These are phyloP conservation scores for Penicillium brasilianum DNA, from an alignment of 2,329 filamentous ascomycete genomes.

Conservation along the genomic window DNA sequence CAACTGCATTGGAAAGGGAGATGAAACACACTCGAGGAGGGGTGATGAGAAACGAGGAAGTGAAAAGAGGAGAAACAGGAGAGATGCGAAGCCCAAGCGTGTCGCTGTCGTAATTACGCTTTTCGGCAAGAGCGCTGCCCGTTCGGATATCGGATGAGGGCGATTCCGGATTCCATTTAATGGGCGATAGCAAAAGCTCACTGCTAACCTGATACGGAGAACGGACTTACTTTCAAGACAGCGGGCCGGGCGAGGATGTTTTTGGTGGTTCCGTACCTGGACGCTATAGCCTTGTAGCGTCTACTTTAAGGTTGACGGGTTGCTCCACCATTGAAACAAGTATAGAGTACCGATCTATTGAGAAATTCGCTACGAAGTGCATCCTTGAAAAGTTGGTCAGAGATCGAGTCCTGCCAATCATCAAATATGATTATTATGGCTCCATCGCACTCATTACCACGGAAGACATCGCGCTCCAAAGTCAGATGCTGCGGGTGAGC, in stretches of 20 bases:
- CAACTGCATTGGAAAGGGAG: conserved; percentile 8
- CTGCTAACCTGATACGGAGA: background rate
- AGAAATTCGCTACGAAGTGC: background rate
- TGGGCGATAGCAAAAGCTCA: background rate
- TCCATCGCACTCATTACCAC: background rate
- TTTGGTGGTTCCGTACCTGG: background rate
- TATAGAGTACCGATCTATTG: background rate
- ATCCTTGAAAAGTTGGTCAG: background rate
- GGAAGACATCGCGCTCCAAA: background rate
- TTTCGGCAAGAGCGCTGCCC: background rate
- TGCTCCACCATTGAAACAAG: background rate
- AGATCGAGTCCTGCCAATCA: background rate
- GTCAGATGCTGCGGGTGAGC: background rate
- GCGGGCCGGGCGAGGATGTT: too few species aligned
- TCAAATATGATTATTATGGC: background rate
- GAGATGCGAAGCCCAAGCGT: background rate
- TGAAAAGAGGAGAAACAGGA: background rate
- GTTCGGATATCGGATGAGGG: conserved; percentile 14
- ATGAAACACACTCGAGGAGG: background rate
- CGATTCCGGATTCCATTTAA: conserved; percentile 1
- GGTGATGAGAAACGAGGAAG: background rate
- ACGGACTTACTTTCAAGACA: background rate
- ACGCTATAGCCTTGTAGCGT: background rate
- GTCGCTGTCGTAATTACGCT: background rate
- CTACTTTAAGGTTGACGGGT: background rate